Conservation (phyloP, 2,329 filamentous ascomycete species). For the Alternaria incomplexa region DNA sequence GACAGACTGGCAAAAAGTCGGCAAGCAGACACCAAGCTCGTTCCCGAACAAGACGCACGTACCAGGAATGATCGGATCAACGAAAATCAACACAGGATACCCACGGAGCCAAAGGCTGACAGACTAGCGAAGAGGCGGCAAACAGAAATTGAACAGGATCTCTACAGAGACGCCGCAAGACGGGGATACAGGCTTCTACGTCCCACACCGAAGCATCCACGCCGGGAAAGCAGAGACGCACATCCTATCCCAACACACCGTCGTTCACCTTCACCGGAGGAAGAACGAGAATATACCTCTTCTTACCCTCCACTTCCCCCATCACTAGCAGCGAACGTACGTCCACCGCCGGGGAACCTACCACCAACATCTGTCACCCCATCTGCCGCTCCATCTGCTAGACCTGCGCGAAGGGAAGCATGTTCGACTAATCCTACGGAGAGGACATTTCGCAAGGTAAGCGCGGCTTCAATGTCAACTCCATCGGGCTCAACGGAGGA, state of each 20-base stretch:
- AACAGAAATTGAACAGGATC: neutral
- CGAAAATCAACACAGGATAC: too few species aligned
- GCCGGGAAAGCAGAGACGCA: neutral
- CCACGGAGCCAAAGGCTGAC: too few species aligned
- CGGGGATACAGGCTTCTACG: accelerated
- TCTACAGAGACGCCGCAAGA: neutral
- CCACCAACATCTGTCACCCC: neutral
- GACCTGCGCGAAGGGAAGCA: accelerated
- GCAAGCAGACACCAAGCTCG: too few species aligned
- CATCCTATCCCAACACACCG: neutral
- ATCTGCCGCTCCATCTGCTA: neutral
- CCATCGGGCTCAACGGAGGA: neutral
- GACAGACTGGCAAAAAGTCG: neutral
- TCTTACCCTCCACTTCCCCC: neutral
- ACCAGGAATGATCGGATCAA: too few species aligned
- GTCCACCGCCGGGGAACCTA: neutral
- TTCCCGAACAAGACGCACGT: too few species aligned
- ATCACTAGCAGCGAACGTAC: neutral
- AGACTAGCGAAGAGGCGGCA: too few species aligned
- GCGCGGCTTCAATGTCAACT: neutral
- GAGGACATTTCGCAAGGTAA: neutral
- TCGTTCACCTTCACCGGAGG: neutral
- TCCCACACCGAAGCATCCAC: neutral
- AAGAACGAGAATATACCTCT: neutral
- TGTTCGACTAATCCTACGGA: neutral